Base-by-base conservation (phyloP, 2,329 filamentous ascomycete species). In the Trichophyton rubrum region DNA sequence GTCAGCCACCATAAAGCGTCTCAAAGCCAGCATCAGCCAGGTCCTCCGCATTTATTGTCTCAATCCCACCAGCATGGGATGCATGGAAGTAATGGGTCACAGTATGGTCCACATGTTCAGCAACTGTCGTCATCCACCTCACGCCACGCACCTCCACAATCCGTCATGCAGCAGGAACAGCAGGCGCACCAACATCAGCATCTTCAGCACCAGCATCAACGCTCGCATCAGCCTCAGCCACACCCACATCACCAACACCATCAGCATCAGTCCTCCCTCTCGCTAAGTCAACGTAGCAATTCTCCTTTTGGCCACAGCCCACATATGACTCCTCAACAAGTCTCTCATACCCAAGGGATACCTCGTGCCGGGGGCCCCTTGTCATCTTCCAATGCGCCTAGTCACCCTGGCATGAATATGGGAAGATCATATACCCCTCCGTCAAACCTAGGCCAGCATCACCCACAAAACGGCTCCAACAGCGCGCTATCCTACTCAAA, bases 381-480 rank as follows among this genome's bases (percentile, higher is more conserved):
- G 4, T 13, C 15, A 30, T 24, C 15, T 20, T 30, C 56, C 41
- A 59, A 47, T 13, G 11, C 40, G 1, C 40, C 56, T 47, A 30
- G 9, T 13, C 56, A 59, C 41, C 56, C 56, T 17, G 56, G 40
- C 33, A 33, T 62, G 24, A 45, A 63, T 13, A 66, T 74, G 24
- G 70, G 67, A 13, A 69, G 74, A 41, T 71, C 74, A 7, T 76
- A 72, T 60, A 75, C 73, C 2, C 74, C 74, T n/a, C 73, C 73
- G 0, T 64, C 72, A 4, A 65, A 67, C 17, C 49, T 74, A 53
- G 68, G 71, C 49, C 69, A 69, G 13, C 68, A 66, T 56, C 49
- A 59, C 56, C 35, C 59, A 5, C 60, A 61, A 17, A 60, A 40
- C 57, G 58, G 27, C 57, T 43, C 33, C 47, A 38, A 40, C 35